Evolutionary conservation across 2,329 filamentous ascomycete genomes (phyloP).

Genomic region (Talaromyces sp.): DNA sequence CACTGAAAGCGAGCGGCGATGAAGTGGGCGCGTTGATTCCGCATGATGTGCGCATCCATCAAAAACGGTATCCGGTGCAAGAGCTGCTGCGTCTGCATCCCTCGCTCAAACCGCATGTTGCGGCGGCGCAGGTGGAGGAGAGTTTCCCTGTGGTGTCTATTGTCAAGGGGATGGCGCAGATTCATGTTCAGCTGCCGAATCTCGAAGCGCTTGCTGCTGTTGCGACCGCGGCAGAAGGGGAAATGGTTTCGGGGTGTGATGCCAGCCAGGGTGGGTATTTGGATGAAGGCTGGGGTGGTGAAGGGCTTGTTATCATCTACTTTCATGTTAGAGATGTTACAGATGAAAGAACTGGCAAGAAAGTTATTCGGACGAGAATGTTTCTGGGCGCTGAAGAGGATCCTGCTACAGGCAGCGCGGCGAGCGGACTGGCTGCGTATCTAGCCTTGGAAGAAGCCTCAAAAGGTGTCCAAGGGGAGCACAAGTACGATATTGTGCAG

Average conservation of each 20-base stretch:
- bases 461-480: slow-evolving; percentile 15
- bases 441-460: slow-evolving; percentile 41
- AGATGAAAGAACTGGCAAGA: slow-evolving; percentile 48
- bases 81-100: slow-evolving; percentile 23
- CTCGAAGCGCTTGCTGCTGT: slow-evolving; percentile 51
- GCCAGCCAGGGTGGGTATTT: slow-evolving; percentile 16
- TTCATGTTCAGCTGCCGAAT: slow-evolving; percentile 57
- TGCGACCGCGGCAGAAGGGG: slow-evolving; percentile 18
- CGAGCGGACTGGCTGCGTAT: slow-evolving; percentile 52
- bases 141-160: slow-evolving; percentile 31
- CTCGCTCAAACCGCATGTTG: slow-evolving; percentile 18
- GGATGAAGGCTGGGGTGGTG: slow-evolving; percentile 26
- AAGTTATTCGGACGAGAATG: slow-evolving; percentile 27
- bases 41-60: slow-evolving; percentile 31
- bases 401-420: slow-evolving; percentile 50
- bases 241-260: slow-evolving; percentile 14
- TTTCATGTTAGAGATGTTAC: slow-evolving; percentile 39
- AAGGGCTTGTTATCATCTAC: slow-evolving; percentile 25
- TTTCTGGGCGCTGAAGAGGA: slow-evolving; percentile 24
- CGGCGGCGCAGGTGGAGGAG: neutral
- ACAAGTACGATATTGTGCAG: slow-evolving; percentile 48
- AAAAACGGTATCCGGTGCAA: slow-evolving; percentile 16
- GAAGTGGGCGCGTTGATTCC: slow-evolving; percentile 21
- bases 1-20: slow-evolving; percentile 7
- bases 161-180: slow-evolving; percentile 47